Evolutionary conservation across 129 eudicot species (phyloP).

Genomic region (Silybum marianum): DNA sequence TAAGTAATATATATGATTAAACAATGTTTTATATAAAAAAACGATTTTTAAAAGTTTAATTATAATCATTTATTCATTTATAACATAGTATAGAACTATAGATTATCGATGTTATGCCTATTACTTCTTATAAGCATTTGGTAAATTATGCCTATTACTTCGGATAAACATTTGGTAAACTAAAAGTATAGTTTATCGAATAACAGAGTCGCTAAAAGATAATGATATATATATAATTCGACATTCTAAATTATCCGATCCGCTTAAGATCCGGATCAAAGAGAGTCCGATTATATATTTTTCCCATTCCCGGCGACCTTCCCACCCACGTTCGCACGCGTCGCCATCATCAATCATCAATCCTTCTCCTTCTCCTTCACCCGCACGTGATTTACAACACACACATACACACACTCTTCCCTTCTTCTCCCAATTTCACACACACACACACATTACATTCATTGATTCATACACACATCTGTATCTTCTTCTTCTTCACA

Average conservation of each 20-base stretch:
- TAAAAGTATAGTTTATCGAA: too few species aligned
- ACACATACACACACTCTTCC: slow-evolving; percentile 5
- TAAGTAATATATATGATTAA: too few species aligned
- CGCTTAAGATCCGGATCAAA: slow-evolving; percentile 5
- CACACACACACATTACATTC: slow-evolving; percentile 9
- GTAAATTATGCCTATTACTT: too few species aligned
- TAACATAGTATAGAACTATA: too few species aligned
- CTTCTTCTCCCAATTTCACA: slow-evolving; percentile 1
- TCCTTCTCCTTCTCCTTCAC: slow-evolving; percentile 16
- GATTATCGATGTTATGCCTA: too few species aligned
- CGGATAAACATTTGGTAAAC: too few species aligned
- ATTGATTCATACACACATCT: neutral
- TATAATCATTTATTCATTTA: too few species aligned
- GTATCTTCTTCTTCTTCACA: neutral
- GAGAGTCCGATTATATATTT: neutral
- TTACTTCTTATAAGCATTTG: too few species aligned
- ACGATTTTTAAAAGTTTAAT: too few species aligned
- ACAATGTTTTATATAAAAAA: too few species aligned
- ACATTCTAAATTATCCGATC: neutral
- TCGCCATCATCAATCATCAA: slow-evolving; percentile 7
- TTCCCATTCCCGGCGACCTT: neutral
- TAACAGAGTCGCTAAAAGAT: too few species aligned
- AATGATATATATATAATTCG: too few species aligned
- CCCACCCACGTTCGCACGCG: slow-evolving; percentile 20
- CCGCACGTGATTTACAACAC: slow-evolving; percentile 33